phyloP scores from a whole-genome alignment of 1,139 yeast genomes.

The Yamadazyma atlantica region DNA sequence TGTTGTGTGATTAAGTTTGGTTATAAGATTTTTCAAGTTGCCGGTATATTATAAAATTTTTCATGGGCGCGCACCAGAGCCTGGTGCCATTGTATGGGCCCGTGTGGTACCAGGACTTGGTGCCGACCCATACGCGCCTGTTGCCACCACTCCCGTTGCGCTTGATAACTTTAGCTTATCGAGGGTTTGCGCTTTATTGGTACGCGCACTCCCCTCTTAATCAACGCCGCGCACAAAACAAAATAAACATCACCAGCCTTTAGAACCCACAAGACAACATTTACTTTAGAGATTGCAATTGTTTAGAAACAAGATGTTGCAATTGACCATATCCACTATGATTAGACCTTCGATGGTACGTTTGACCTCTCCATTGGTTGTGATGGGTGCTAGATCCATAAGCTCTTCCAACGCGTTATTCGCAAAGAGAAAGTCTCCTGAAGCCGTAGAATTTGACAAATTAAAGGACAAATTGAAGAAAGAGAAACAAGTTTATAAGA shows the following conservation, averaged over 20 bases:
- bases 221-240: neutral
- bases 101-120: too few species aligned
- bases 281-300: neutral
- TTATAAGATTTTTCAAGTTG: neutral
- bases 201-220: too few species aligned
- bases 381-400: neutral
- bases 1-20: neutral
- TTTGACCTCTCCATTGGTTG: neutral
- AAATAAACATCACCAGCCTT: neutral
- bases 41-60: slow-evolving; percentile 2
- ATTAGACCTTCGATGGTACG: neutral
- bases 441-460: slow-evolving; percentile 5
- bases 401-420: neutral
- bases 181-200: too few species aligned
- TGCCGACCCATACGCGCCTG: too few species aligned
- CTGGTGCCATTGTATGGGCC: too few species aligned
- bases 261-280: neutral
- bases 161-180: too few species aligned
- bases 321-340: neutral
- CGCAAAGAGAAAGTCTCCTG: slow-evolving; percentile 4
- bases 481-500: slow-evolving; percentile 23
- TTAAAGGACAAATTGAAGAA: slow-evolving; percentile 19
- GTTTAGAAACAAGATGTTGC: neutral
- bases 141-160: too few species aligned
- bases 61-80: neutral